Evolutionary conservation across 1,284 basidiomycete species (phyloP).

Genomic region (Ganoderma meredithae): DNA sequence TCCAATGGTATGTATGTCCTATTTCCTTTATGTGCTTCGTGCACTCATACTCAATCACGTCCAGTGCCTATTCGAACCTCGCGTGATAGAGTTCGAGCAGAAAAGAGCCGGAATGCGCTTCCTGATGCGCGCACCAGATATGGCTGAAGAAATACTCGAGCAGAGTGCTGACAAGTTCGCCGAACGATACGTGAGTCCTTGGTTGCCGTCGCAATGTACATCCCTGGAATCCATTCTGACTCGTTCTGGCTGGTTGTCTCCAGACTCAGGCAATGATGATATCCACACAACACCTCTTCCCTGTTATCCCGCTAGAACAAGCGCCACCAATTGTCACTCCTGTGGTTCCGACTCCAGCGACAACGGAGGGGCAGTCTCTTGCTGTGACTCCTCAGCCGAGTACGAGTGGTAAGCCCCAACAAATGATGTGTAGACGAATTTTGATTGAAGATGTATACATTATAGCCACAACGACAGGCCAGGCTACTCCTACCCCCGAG

Average conservation of each 20-base stretch:
- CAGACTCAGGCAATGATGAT: slow-evolving; percentile 88
- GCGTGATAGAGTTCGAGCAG: slow-evolving; percentile 88
- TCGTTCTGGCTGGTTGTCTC: slow-evolving; percentile 13
- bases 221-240: neutral
- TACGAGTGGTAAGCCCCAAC: slow-evolving; percentile 24
- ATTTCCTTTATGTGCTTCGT: too few species aligned
- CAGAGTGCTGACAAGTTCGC: slow-evolving; percentile 63
- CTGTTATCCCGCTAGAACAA: slow-evolving; percentile 34
- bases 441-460: neutral
- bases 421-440: neutral
- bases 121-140: slow-evolving; percentile 55
- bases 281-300: slow-evolving; percentile 84
- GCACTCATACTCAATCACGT: neutral
- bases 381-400: slow-evolving; percentile 32
- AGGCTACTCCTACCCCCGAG: slow-evolving; percentile 24
- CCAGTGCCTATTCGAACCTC: slow-evolving; percentile 92
- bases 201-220: neutral
- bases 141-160: slow-evolving; percentile 79
- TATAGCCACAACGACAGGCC: slow-evolving; percentile 21
- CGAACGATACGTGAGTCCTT: slow-evolving; percentile 21
- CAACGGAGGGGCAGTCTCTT: slow-evolving; percentile 27
- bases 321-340: slow-evolving; percentile 38
- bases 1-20: slow-evolving; percentile 74
- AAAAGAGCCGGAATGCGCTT: slow-evolving; percentile 66
- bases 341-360: slow-evolving; percentile 34